These are phyloP conservation scores for Sporothrix brunneoviolacea DNA, from an alignment of 2,329 filamentous ascomycete species.

Conservation along the genomic window DNA sequence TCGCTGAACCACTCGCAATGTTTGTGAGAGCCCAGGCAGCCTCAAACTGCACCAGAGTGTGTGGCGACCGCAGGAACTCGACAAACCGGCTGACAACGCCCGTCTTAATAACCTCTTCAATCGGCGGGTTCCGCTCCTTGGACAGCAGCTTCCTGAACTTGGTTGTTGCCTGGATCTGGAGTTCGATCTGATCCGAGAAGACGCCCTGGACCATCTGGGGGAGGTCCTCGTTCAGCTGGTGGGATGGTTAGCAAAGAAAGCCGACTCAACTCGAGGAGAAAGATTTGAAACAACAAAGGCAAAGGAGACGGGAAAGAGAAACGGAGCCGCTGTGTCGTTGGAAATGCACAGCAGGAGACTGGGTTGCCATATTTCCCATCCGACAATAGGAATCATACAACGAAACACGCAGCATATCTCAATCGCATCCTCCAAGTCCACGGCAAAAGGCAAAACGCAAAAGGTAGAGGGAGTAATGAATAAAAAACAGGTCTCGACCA, in stretches of 20 bases:
- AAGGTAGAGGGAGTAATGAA: constrained; percentile 5
- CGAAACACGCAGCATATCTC: no score
- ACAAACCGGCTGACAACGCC: constrained; percentile 96
- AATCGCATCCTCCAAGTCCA: no score
- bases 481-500: constrained; percentile 14
- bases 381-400: no score
- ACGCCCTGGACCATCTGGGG: constrained; percentile 97
- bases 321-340: no score
- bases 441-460: neutral
- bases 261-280: no score
- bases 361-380: no score
- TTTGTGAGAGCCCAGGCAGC: constrained; percentile 98
- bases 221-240: constrained; percentile 90
- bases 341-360: no score
- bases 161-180: constrained; percentile 94
- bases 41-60: constrained; percentile 98
- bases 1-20: constrained; percentile 94
- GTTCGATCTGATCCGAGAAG: constrained; percentile 97
- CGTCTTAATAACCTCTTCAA: constrained; percentile 98
- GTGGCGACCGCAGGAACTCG: constrained; percentile 94
- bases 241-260: constrained; percentile 4
- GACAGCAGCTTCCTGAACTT: constrained; percentile 97
- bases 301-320: no score
- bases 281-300: neutral
- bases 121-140: constrained; percentile 98